Conservation (phyloP, 2,329 filamentous ascomycete species). For the Colletotrichum plurivorum region DNA sequence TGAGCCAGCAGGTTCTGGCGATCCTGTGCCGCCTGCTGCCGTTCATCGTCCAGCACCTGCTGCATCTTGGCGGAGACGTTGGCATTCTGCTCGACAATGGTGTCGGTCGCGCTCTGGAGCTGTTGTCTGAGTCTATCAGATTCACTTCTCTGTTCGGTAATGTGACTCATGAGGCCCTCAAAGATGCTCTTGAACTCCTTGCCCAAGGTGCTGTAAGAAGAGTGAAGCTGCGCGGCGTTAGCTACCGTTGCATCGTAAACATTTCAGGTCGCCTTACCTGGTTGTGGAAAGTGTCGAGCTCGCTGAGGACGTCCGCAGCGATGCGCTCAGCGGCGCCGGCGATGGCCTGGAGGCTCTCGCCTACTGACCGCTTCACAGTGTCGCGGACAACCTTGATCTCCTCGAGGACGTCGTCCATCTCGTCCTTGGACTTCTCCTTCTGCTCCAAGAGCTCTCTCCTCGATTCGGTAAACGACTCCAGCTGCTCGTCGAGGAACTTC, state of each 20-base stretch:
- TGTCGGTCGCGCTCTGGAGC: constrained; percentile 77
- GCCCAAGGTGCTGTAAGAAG: constrained; percentile 86
- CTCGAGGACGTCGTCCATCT: constrained; percentile 92
- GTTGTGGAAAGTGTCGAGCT: constrained; percentile 86
- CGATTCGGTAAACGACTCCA: constrained; percentile 76
- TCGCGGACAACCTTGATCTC: constrained; percentile 93
- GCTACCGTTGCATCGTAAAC: fast-evolving
- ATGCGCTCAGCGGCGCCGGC: constrained; percentile 90
- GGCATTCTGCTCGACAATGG: constrained; percentile 77
- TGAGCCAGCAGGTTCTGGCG: constrained; percentile 81
- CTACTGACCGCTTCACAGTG: constrained; percentile 88
- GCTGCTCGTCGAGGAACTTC: constrained; percentile 77
- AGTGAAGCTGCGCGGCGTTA: constrained; percentile 73
- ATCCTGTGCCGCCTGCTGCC: constrained; percentile 79
- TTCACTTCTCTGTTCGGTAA: constrained; percentile 83
- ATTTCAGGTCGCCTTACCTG: constrained; percentile 59
- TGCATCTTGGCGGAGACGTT: constrained; percentile 77
- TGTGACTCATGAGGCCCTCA: constrained; percentile 81
- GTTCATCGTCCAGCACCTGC: constrained; percentile 82
- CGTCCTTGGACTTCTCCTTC: constrained; percentile 79
- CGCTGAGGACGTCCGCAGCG: constrained; percentile 87
- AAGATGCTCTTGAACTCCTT: constrained; percentile 90
- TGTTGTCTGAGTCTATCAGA: constrained; percentile 80
- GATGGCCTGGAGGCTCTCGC: constrained; percentile 86
- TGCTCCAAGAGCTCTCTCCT: constrained; percentile 78